phyloP scores from a whole-genome alignment of 345 rosid species.

The Isatis tinctoria region DNA sequence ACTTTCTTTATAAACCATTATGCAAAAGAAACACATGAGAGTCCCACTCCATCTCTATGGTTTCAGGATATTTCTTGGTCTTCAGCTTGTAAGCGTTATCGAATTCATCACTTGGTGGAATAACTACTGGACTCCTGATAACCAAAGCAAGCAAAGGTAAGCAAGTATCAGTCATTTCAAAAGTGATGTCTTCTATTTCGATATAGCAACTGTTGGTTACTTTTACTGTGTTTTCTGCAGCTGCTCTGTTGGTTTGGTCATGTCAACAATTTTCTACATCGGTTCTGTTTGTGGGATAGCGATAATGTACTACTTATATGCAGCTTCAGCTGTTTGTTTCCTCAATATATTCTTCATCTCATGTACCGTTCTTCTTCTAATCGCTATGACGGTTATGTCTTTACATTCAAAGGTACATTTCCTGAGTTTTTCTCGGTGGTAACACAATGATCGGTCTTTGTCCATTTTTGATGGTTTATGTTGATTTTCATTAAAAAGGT shows the following conservation, averaged over 20 bases:
- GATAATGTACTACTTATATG: slow-evolving; percentile 52
- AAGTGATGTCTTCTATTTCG: not conserved
- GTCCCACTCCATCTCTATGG: not conserved
- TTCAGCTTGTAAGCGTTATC: slow-evolving; percentile 79
- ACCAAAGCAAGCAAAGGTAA: slow-evolving; percentile 60
- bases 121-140: slow-evolving; percentile 67
- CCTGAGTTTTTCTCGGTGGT: not conserved
- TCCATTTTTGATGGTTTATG: slow-evolving; percentile 7
- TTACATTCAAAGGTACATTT: slow-evolving; percentile 63
- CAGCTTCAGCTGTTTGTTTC: slow-evolving; percentile 38
- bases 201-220: not conserved
- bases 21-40: not conserved
- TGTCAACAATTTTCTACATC: slow-evolving; percentile 51
- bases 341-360: slow-evolving; percentile 84
- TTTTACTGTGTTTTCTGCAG: slow-evolving; percentile 32
- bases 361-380: slow-evolving; percentile 64
- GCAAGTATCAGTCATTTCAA: not conserved
- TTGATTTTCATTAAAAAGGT: slow-evolving; percentile 41
- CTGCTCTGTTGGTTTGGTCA: slow-evolving; percentile 61
- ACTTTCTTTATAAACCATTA: not conserved
- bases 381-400: slow-evolving; percentile 66
- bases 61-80: slow-evolving; percentile 68
- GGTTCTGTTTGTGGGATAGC: slow-evolving; percentile 59
- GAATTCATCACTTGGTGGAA: slow-evolving; percentile 95
- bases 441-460: not conserved